These are phyloP conservation scores for Xerocomellus intermedius DNA, from an alignment of 768 basidiomycete species.

Conservation along the genomic window DNA sequence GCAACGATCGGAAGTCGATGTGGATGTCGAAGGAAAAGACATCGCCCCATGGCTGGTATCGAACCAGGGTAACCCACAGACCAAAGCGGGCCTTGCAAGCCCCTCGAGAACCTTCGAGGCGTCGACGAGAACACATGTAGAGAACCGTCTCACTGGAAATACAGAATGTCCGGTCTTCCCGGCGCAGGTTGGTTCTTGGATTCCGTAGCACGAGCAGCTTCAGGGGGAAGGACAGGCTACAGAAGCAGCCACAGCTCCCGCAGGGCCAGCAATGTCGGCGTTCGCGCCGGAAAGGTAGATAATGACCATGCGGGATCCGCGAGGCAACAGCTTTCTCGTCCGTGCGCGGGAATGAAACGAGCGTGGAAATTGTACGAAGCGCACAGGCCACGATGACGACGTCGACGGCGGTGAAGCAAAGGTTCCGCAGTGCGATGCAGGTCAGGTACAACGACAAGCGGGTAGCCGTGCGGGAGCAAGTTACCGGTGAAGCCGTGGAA, in stretches of 20 bases:
- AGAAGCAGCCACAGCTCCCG: slow-evolving; percentile 18
- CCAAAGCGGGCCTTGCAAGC: not conserved
- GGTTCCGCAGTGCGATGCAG: slow-evolving; percentile 16
- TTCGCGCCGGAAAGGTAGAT: slow-evolving; percentile 15
- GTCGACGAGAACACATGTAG: not conserved
- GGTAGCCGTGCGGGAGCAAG: slow-evolving; percentile 5
- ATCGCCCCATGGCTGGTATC: slow-evolving; percentile 2
- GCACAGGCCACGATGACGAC: slow-evolving; percentile 25
- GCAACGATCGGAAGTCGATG: slow-evolving; percentile 19
- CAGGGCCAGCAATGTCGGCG: slow-evolving; percentile 16
- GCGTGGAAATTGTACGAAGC: slow-evolving; percentile 12
- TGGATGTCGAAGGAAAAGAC: slow-evolving; percentile 12
- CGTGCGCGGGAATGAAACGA: slow-evolving; percentile 32
- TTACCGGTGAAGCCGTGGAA: slow-evolving; percentile 6
- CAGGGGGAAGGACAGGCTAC: slow-evolving; percentile 5
- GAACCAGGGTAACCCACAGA: not conserved
- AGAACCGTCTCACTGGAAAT: not conserved
- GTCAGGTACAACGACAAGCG: slow-evolving; percentile 22
- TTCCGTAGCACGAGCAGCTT: slow-evolving; percentile 15
- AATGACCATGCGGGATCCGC: slow-evolving; percentile 30
- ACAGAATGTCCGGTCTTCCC: not conserved
- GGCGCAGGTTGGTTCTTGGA: not conserved
- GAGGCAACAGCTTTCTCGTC: slow-evolving; percentile 21
- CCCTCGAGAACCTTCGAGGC: not conserved
- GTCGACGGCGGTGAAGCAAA: slow-evolving; percentile 7